Evolutionary conservation across 257 asterid species (phyloP).

Genomic region (Solanum medicagineum): DNA sequence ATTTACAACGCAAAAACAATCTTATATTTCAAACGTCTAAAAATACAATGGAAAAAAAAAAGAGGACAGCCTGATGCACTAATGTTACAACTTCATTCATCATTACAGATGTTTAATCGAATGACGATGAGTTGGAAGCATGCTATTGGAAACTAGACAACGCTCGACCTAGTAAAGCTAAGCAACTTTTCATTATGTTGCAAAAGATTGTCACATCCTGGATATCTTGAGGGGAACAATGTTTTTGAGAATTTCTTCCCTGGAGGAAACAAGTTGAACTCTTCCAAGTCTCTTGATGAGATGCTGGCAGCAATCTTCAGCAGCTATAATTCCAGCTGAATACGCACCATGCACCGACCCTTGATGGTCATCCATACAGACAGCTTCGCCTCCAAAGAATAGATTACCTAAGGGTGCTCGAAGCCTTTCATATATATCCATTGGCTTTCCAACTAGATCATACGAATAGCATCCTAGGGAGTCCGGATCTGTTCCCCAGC

Average conservation of each 20-base stretch:
- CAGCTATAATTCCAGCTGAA: slow-evolving; percentile 87
- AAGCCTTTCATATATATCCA: slow-evolving; percentile 70
- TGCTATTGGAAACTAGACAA: neutral
- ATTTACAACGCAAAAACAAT: no score
- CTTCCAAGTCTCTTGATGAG: slow-evolving; percentile 48
- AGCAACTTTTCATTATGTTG: neutral
- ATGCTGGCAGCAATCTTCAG: slow-evolving; percentile 62
- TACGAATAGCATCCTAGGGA: slow-evolving; percentile 84
- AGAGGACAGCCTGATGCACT: no score
- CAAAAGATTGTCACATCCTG: slow-evolving; percentile 32
- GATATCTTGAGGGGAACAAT: slow-evolving; percentile 81
- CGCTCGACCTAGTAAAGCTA: neutral
- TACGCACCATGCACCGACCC: slow-evolving; percentile 98
- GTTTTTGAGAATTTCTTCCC: slow-evolving; percentile 59
- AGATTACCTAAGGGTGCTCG: slow-evolving; percentile 79
- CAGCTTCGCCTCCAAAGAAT: slow-evolving; percentile 97
- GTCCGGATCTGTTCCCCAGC: slow-evolving; percentile 85
- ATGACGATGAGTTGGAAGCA: no score
- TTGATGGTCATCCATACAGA: slow-evolving; percentile 65
- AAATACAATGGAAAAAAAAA: no score
- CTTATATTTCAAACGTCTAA: no score
- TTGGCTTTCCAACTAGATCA: slow-evolving; percentile 81
- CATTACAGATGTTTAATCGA: no score
- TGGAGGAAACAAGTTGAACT: slow-evolving; percentile 41
- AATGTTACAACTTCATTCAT: no score